Percentiles rank a stretch among this genome's conserved stretches.
Conservation (phyloP, 129 eudicot species). For the Lactuca sativa region DNA sequence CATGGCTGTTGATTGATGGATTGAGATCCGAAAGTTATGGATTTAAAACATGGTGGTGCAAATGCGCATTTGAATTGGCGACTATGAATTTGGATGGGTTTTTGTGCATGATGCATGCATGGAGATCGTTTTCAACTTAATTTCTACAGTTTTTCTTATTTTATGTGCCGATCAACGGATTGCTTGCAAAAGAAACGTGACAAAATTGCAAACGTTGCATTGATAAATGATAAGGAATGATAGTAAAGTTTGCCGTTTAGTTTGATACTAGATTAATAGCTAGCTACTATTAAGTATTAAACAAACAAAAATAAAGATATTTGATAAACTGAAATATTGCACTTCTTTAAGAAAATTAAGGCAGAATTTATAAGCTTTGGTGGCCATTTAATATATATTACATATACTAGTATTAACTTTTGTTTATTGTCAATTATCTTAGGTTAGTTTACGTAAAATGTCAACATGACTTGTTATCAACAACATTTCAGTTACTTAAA, state of each 20-base stretch:
- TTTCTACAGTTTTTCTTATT: background rate
- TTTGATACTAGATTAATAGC: background rate
- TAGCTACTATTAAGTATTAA: too few relatives aligned
- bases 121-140: constrained; percentile 12
- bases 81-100: constrained; percentile 18
- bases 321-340: too few relatives aligned
- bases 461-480: too few relatives aligned
- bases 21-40: background rate
- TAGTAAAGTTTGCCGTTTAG: background rate
- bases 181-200: background rate
- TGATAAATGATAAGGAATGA: background rate
- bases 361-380: too few relatives aligned
- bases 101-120: constrained; percentile 16
- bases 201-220: background rate
- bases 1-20: constrained; percentile 9
- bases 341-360: too few relatives aligned
- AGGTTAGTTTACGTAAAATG: too few relatives aligned
- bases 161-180: background rate
- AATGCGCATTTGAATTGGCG: background rate
- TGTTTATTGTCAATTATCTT: too few relatives aligned
- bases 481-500: too few relatives aligned
- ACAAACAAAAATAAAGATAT: too few relatives aligned
- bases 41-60: constrained; percentile 8
- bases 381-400: too few relatives aligned
- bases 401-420: too few relatives aligned